Conservation (phyloP, 371 early-diverging fungal genomes). For the Mucor racemosus region DNA sequence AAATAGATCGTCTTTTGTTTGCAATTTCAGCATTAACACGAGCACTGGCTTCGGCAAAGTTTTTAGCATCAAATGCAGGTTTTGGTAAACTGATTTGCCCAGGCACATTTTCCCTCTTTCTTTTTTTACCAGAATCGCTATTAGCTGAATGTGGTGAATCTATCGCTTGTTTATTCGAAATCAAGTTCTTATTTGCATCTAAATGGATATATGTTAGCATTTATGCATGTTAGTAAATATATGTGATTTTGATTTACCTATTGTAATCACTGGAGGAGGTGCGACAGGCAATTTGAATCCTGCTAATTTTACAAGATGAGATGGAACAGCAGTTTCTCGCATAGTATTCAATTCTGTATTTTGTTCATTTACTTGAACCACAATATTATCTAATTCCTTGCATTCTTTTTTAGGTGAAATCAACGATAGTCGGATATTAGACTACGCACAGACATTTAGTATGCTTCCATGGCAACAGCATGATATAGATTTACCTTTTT, state of each 20-base stretch:
- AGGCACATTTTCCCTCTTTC: conserved; percentile 51
- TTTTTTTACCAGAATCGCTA: conserved; percentile 34
- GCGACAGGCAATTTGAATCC: conserved; percentile 59
- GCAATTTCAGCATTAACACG: conserved; percentile 27
- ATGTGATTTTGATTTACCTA: neutral
- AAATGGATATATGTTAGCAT: neutral
- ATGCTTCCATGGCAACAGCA: neutral
- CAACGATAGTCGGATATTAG: conserved; percentile 53
- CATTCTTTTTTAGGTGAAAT: conserved; percentile 46
- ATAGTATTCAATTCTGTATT: conserved; percentile 48
- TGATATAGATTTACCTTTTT: conserved; percentile 41
- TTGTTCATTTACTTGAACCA: conserved; percentile 42
- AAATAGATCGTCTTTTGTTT: conserved; percentile 21
- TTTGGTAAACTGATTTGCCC: conserved; percentile 47
- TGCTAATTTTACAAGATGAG: conserved; percentile 58
- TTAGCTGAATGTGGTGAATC: conserved; percentile 38
- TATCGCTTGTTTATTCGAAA: neutral
- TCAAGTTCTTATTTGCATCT: conserved; percentile 12
- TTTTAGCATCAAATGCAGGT: conserved; percentile 42
- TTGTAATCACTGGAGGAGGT: conserved; percentile 19
- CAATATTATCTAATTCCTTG: conserved; percentile 39
- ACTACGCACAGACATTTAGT: conserved; percentile 19
- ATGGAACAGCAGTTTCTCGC: conserved; percentile 38
- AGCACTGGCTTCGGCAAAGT: conserved; percentile 36
- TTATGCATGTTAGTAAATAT: neutral